phyloP scores from a whole-genome alignment of 768 basidiomycete genomes.

The Collybia mongolica region DNA sequence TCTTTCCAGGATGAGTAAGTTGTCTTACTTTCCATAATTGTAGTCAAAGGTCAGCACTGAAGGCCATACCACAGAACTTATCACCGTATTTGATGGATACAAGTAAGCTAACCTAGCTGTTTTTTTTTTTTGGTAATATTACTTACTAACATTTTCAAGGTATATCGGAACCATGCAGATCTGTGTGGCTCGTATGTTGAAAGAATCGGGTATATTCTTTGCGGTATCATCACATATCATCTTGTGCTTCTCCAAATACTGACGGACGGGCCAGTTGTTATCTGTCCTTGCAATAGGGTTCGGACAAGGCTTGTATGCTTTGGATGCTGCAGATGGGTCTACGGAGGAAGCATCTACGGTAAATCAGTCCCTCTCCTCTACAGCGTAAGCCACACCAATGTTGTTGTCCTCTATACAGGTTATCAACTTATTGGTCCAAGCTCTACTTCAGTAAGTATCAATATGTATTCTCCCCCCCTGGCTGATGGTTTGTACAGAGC shows the following conservation, averaged over 20 bases:
- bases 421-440: constrained; percentile 72
- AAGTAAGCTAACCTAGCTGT: constrained; percentile 47
- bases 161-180: constrained; percentile 94
- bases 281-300: constrained; percentile 85
- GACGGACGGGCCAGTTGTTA: constrained; percentile 51
- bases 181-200: constrained; percentile 88
- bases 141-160: constrained; percentile 30
- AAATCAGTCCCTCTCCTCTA: constrained; percentile 14
- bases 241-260: constrained; percentile 1
- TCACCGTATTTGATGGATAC: constrained; percentile 80
- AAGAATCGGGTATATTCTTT: constrained; percentile 92
- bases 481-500: constrained; percentile 36
- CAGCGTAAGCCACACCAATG: background rate
- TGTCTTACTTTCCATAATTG: background rate
- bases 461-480: background rate
- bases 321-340: constrained; percentile 88
- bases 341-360: constrained; percentile 52
- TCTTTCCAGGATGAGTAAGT: constrained; percentile 75
- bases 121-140: background rate
- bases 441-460: constrained; percentile 67
- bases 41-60: background rate
- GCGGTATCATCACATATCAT: constrained; percentile 51
- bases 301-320: constrained; percentile 80
- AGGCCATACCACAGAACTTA: constrained; percentile 47
- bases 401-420: constrained; percentile 38